Percentiles rank a stretch among this genome's conserved stretches.
Conservation (phyloP, 2,329 filamentous ascomycete species). For the Dothiorella sarmentorum region DNA sequence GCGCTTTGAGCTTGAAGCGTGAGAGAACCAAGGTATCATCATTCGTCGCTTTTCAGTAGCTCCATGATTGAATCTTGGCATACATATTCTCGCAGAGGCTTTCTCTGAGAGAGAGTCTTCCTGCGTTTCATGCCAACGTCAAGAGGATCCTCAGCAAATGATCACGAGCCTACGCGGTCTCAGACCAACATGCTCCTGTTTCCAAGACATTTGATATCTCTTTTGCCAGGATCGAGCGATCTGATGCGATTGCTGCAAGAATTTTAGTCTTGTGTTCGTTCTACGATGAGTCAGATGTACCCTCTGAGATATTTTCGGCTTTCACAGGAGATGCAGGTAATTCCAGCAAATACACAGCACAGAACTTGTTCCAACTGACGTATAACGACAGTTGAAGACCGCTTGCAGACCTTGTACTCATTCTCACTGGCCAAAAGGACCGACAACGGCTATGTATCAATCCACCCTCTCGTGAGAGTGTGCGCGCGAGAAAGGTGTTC, state of each 20-base stretch:
- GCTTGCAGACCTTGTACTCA: background rate
- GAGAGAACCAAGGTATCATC: slow-evolving; percentile 25
- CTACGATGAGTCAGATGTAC: background rate
- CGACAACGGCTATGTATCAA: background rate
- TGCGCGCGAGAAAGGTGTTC: background rate
- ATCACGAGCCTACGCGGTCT: background rate
- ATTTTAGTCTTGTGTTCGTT: background rate
- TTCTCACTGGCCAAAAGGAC: background rate
- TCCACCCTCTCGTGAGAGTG: background rate
- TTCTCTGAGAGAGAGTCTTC: background rate
- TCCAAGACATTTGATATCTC: background rate
- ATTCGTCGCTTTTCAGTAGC: background rate
- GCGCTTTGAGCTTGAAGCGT: slow-evolving; percentile 30
- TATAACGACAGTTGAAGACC: background rate
- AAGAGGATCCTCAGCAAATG: background rate
- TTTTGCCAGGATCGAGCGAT: background rate
- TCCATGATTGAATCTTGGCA: too few relatives aligned
- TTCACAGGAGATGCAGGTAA: background rate
- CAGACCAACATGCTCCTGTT: background rate
- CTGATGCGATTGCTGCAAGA: background rate
- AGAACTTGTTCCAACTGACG: background rate
- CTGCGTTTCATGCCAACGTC: background rate
- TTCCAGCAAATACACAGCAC: background rate
- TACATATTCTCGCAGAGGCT: background rate
- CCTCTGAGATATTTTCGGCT: background rate